Evolutionary conservation across 192 early-diverging fungal genomes (phyloP), one percentile per base, ranked within the genome.

Genomic region (Rhizoclosmatium globosum): DNA sequence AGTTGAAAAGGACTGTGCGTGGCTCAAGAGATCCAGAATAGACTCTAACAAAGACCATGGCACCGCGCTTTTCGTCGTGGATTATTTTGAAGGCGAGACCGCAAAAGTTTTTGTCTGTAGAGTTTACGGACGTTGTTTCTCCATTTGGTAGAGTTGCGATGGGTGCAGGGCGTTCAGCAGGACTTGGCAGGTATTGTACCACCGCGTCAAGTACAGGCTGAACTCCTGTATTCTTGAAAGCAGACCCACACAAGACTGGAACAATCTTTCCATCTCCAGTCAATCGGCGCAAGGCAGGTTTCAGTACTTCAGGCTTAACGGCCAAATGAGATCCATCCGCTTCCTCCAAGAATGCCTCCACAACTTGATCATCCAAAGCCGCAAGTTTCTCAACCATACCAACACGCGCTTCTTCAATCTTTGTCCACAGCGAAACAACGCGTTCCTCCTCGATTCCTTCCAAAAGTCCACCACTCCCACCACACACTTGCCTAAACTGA

Each of bases 21-120:
- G 91, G 82, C n/a, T 92, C 87, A 4, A 98, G 79, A 15, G 85
- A 83, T 31, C 92, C 96, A 1, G 94, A 90, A 76, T 97, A 98
- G 2, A 97, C 93, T 0, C 96, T 87, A 38, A 98, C 94, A 86
- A 93, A 99, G 7, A 96, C 94, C 86, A 98, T 86, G 17, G 94
- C 89, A 2, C 96, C 97, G n/a, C 95, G 90, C 65, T 92, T 87
- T 11, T 90, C 81, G 79, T 98, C 95, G 58, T 94, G 92, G 0
- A 92, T 85, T 1, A 99, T 95, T 74, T 99, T 99, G 87, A 99
- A 99, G 0, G 97, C 97, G 66, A 99, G 84, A 1, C 95, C 97
- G 76, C 61, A 91, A 71, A n/a, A 81, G 70, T 70, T 87, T 84
- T 68, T 86, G 62, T 73, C 79, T 9, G 4, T 41, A 19, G 67